Evolutionary conservation across 176 grass and related monocot genomes (phyloP).

Genomic region (Aegilops tauschii): DNA sequence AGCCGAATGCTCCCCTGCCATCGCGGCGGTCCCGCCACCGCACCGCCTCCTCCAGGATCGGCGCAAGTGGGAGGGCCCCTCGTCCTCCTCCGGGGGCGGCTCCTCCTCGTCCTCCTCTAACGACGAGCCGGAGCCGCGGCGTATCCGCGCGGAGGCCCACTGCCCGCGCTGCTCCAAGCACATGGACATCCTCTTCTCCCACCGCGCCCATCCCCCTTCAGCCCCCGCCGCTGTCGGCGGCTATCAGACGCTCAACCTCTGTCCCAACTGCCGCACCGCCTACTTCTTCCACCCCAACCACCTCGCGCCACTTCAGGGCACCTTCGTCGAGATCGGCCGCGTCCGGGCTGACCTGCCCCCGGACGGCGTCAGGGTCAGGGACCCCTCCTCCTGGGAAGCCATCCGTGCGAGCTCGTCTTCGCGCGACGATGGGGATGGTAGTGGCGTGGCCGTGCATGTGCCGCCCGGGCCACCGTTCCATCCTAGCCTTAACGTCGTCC

Average conservation of each 20-base stretch:
- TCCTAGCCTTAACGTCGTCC: constrained; percentile 85
- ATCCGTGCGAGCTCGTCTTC: constrained; percentile 44
- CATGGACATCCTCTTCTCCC: constrained; percentile 91
- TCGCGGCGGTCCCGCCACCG: neutral
- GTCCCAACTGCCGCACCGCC: constrained; percentile 90
- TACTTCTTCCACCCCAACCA: constrained; percentile 89
- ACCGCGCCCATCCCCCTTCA: constrained; percentile 40
- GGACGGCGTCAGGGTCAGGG: constrained; percentile 34
- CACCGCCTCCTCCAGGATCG: constrained; percentile 56
- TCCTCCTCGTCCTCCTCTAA: constrained; percentile 43
- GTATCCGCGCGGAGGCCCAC: constrained; percentile 93
- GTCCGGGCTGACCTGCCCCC: constrained; percentile 38
- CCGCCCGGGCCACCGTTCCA: constrained; percentile 84
- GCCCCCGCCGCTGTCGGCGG: constrained; percentile 39
- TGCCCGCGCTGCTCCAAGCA: constrained; percentile 98
- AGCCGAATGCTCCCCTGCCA: constrained; percentile 21
- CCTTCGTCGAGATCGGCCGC: constrained; percentile 97
- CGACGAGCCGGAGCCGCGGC: constrained; percentile 69
- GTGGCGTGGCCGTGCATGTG: constrained; percentile 69
- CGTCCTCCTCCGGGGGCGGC: constrained; percentile 36
- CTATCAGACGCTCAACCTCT: constrained; percentile 93
- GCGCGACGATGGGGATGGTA: constrained; percentile 64
- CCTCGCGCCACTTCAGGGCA: constrained; percentile 82
- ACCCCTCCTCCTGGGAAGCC: constrained; percentile 50
- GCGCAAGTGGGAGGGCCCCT: constrained; percentile 65